These are phyloP conservation scores for Sclerospora graminicola DNA, from an alignment of 352 stramenopile species.

Conservation along the genomic window DNA sequence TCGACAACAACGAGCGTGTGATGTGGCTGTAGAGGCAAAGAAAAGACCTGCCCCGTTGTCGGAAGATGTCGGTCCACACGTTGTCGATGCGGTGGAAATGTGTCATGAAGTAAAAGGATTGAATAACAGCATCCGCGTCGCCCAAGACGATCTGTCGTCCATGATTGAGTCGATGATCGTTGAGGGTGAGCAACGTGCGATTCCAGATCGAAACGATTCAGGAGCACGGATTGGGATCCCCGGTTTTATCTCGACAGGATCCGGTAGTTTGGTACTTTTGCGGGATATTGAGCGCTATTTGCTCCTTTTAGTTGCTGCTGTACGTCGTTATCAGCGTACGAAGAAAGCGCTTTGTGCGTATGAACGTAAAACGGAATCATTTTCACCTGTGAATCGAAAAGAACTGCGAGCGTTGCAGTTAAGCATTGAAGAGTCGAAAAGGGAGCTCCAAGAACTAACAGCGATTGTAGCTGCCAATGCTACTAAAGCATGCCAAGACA, in stretches of 20 bases:
- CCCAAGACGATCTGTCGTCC: conserved; percentile 17
- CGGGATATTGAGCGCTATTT: conserved; percentile 23
- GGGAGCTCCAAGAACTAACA: conserved; percentile 17
- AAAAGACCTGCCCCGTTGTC: conserved; percentile 5
- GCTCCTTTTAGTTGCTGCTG: conserved; percentile 18
- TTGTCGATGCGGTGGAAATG: conserved; percentile 13
- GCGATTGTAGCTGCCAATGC: conserved; percentile 5
- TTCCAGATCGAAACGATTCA: conserved; percentile 17
- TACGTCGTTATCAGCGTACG: conserved; percentile 20
- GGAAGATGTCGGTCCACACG: conserved; percentile 15
- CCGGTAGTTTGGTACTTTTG: conserved; percentile 12
- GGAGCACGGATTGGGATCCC: conserved; percentile 18
- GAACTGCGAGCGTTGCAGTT: conserved; percentile 20
- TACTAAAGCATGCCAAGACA: conserved; percentile 2
- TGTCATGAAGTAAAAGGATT: conserved; percentile 17
- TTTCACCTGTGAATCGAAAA: conserved; percentile 2
- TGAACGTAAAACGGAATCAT: not conserved
- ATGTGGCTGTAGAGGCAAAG: conserved; percentile 1
- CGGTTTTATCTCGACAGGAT: conserved; percentile 15
- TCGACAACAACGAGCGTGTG: conserved; percentile 8
- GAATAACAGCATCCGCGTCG: conserved; percentile 13
- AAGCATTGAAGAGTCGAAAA: conserved; percentile 24
- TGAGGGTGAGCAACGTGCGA: conserved; percentile 8
- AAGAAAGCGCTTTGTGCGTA: conserved; percentile 2
- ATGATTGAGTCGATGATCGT: conserved; percentile 18